phyloP scores from a whole-genome alignment of 1,284 basidiomycete species.

The Exobasidium cylindrosporum region DNA sequence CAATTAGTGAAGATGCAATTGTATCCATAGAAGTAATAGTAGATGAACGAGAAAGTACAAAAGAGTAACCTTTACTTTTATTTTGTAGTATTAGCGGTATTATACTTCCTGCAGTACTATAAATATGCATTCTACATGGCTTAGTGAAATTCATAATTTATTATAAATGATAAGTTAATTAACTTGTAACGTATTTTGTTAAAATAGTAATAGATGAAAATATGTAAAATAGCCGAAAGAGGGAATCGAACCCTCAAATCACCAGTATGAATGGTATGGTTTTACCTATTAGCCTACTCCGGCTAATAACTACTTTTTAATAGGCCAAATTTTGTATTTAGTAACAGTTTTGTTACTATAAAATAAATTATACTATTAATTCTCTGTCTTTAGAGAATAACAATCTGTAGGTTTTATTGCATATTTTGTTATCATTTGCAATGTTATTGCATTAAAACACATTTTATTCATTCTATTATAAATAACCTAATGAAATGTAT shows the following conservation, averaged over 20 bases:
- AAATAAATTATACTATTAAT: conserved; percentile 9
- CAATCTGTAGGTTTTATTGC: conserved; percentile 14
- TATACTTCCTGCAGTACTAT: neutral
- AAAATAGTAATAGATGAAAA: conserved; percentile 8
- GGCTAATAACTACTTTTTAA: conserved; percentile 21
- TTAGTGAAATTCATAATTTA: too few relatives aligned
- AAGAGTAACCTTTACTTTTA: conserved; percentile 9
- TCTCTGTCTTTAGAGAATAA: neutral
- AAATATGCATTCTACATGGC: too few relatives aligned
- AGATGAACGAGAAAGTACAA: conserved; percentile 13
- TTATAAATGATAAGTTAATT: neutral
- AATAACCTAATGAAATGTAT: too few relatives aligned
- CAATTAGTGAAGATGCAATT: conserved; percentile 8
- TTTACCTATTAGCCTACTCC: conserved; percentile 31
- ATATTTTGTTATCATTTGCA: conserved; percentile 16
- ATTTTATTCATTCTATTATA: too few relatives aligned
- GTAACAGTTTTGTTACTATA: neutral
- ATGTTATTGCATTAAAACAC: conserved; percentile 5
- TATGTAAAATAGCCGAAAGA: conserved; percentile 20
- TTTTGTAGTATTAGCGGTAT: neutral
- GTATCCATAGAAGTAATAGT: neutral
- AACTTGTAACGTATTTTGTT: conserved; percentile 7
- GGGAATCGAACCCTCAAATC: conserved; percentile 30
- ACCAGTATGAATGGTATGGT: conserved; percentile 30
- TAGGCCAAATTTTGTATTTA: conserved; percentile 22